Base-by-base conservation (phyloP, 495 filamentous ascomycete species). In the Xylaria grammica region DNA sequence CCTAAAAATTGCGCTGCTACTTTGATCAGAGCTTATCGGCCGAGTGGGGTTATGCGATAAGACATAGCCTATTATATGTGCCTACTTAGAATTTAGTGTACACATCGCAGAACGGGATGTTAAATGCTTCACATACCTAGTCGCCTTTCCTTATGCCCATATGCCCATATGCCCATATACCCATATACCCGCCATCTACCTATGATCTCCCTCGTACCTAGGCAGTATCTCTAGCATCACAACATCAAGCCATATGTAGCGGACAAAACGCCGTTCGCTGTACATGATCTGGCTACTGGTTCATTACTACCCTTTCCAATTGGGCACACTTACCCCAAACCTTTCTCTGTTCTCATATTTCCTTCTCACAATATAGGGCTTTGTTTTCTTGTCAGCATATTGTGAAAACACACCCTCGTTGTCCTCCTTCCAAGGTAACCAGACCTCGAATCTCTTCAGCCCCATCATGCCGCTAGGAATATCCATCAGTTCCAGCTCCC, bases 391-490 rank as follows among this genome's bases (percentile, higher is more conserved):
- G 15, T 58, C 20, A 19, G 9, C 42, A n/a, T 30, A 1, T n/a
- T 42, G 42, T 50, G 5, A 22, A 26, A n/a, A 27, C 3, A 22
- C 13, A 27, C 45, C 62, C 44, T 64, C 53, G 13, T 58, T 30
- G 30, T 64, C 62, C 4, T 64, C 58, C 13, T 61, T 52, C 62
- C 62, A 64, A 24, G 62, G 62, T 29, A 64, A 27, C 62, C 62
- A 64, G 42, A 64, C 62, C 6, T 64, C 62, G 32, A 64, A 64
- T 19, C 30, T 64, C 52, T 32, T 64, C 7, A 64, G 32, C 22
- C 62, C 62, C 2, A 53, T 64, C 62, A 64, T 64, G 4, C 40
- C 3, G 11, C 34, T 49, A 13, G 62, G 62, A 32, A 64, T 64
- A 20, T 45, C 62, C 62, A 64, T 64, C 4, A 64, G 26, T 38